A percentile compares a stretch with the other conserved stretches of the same genome.
phyloP scores from a whole-genome alignment of 257 asterid species.

The Solanum gracilifrons region DNA sequence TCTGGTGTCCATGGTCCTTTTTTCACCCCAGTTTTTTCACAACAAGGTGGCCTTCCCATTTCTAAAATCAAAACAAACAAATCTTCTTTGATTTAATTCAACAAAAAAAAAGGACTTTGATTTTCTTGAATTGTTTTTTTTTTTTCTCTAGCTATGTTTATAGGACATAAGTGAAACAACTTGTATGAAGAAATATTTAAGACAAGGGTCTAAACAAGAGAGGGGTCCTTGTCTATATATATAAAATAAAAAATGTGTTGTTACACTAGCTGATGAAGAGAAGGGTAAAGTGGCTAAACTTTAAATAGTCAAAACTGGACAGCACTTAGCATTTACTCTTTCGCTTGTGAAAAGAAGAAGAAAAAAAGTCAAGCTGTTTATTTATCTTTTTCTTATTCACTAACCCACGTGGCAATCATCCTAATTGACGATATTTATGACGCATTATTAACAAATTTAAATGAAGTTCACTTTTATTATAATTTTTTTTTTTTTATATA shows the following conservation, averaged over 20 bases:
- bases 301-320: constrained; percentile 51
- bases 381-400: constrained; percentile 6
- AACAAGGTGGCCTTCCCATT: constrained; percentile 92
- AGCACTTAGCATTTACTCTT: constrained; percentile 60
- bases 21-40: constrained; percentile 63
- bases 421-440: constrained; percentile 3
- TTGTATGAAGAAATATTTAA: constrained; percentile 1
- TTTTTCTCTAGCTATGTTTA: background rate
- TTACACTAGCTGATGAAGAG: constrained; percentile 14
- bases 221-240: constrained; percentile 21
- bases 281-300: constrained; percentile 14
- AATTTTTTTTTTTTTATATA: too few relatives aligned
- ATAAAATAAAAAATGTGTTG: background rate
- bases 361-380: constrained; percentile 26
- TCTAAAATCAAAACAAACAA: background rate
- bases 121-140: background rate
- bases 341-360: constrained; percentile 13
- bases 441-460: background rate
- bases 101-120: background rate
- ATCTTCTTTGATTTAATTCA: background rate
- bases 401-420: constrained; percentile 51
- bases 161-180: background rate
- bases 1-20: constrained; percentile 97
- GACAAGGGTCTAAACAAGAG: constrained; percentile 34
- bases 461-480: background rate